These are phyloP conservation scores for Ustilago nuda DNA, from an alignment of 1,284 basidiomycete species.

Conservation along the genomic window DNA sequence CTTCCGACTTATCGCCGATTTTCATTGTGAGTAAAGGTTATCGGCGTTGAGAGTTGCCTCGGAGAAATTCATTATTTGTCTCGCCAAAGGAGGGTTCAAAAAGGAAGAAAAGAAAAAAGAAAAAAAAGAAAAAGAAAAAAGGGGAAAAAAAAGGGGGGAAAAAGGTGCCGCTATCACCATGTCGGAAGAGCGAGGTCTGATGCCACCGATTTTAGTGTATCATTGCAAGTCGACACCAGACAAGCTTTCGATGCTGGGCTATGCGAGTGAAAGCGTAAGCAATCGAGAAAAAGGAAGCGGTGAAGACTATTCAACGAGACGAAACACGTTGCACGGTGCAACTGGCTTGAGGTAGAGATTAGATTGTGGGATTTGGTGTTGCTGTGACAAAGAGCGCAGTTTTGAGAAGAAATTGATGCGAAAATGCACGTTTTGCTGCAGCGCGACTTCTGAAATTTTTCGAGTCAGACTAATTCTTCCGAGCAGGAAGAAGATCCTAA, in stretches of 20 bases:
- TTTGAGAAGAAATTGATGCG: background rate
- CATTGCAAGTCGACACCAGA: background rate
- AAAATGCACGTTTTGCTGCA: background rate
- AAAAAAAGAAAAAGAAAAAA: too few relatives aligned
- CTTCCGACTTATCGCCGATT: slow-evolving; percentile 14
- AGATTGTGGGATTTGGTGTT: too few relatives aligned
- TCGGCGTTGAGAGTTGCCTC: background rate
- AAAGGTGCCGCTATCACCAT: too few relatives aligned
- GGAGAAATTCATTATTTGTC: background rate
- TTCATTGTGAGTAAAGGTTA: background rate
- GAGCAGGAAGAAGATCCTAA: background rate
- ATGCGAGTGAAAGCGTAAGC: too few relatives aligned
- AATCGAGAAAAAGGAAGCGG: too few relatives aligned
- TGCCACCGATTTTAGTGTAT: background rate
- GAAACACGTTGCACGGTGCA: background rate
- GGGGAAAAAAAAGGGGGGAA: background rate
- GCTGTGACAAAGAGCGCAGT: slow-evolving; percentile 3
- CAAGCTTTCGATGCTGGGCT: background rate
- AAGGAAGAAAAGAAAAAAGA: too few relatives aligned
- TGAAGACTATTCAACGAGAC: background rate
- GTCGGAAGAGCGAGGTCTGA: slow-evolving; percentile 7
- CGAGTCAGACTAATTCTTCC: slow-evolving; percentile 10
- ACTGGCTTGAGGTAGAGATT: background rate
- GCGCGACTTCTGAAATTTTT: background rate
- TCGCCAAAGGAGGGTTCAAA: background rate